Conservation (phyloP, 2,329 filamentous ascomycete genomes). For the Xylaria arbuscula region DNA sequence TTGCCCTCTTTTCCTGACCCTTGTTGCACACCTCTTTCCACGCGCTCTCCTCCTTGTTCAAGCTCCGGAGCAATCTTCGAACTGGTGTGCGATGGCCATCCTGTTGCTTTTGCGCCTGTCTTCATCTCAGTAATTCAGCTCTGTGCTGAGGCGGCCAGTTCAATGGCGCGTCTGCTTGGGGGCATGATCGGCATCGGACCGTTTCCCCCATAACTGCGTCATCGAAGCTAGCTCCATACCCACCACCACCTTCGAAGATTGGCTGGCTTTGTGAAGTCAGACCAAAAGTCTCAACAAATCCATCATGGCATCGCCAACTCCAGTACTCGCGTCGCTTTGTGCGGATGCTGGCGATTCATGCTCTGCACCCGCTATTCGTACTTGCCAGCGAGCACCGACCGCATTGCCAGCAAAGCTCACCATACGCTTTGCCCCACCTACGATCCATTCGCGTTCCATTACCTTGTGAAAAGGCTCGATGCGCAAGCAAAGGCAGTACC, state of each 20-base stretch:
- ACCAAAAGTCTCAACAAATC: conserved; percentile 14
- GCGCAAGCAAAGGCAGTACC: conserved; percentile 4
- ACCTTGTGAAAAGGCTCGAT: background rate
- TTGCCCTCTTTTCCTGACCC: conserved; percentile 45
- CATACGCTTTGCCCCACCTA: conserved; percentile 30
- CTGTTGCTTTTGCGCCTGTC: conserved; percentile 20
- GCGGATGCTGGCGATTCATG: conserved; percentile 17
- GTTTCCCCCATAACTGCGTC: conserved; percentile 46
- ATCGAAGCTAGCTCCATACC: conserved; percentile 40
- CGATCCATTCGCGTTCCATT: conserved; percentile 24
- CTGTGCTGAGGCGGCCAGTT: conserved; percentile 24
- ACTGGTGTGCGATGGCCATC: background rate
- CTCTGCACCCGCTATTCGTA: conserved; percentile 23
- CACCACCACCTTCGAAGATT: conserved; percentile 16
- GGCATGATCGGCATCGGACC: conserved; percentile 43
- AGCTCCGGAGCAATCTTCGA: conserved; percentile 30
- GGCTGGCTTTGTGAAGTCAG: conserved; percentile 1
- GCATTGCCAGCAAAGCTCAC: conserved; percentile 20
- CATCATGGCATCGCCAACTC: conserved; percentile 15
- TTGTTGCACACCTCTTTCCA: conserved; percentile 27
- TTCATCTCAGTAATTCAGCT: conserved; percentile 31
- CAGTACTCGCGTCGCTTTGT: conserved; percentile 7
- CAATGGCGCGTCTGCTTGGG: conserved; percentile 34
- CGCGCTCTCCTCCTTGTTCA: conserved; percentile 40
- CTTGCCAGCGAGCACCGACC: conserved; percentile 23